Base-by-base conservation (phyloP, 345 rosid genomes). In the Euphorbia peplus region DNA sequence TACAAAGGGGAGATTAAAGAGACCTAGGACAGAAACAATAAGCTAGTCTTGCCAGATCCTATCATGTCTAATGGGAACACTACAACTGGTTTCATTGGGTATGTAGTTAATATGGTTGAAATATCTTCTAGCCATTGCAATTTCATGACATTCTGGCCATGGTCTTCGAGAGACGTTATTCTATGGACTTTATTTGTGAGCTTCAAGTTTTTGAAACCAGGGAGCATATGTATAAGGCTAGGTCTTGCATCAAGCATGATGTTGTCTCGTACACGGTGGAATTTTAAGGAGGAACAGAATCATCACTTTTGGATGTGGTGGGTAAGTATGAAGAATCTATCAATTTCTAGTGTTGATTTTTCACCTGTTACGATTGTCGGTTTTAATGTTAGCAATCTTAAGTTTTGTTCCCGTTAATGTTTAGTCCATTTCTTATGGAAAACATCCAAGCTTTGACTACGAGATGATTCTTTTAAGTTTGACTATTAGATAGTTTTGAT, bases 221-320 rank as follows among this genome's bases (percentile, higher is more conserved):
- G 54, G 39, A 73, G 12, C 74, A 82, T 1, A 76, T 86, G 80
- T 59, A 64, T 52, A 66, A 51, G 22, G 92, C 92, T 51, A 70
- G 73, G 39, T 67, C 71, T 24, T 73, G 53, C 69, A 77, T 83
- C n/a, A 64, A 19, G 6, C 75, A 82, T 9, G 74, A 82, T 19
- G 83, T 81, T 25, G 79, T 88, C 2, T 87, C 95, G 28, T 87
- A 50, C 92, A 90, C 50, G 97, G 95, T 0, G 83, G 87, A 29
- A 85, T 87, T 7, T 53, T 73, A 11, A 82, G 75, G 70, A 85
- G 69, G 69, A 80, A 83, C 3, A 81, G 83, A n/a, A 35, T 79
- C 5, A 65, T 84, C 19, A 78, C 79, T 51, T 78, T 79, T 15
- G 85, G 87, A 5, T 61, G 28, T 55, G 60, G 88, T n/a, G n/a